These are phyloP conservation scores for Rhizopus delemar DNA, from an alignment of 371 early-diverging fungal species.

Conservation along the genomic window DNA sequence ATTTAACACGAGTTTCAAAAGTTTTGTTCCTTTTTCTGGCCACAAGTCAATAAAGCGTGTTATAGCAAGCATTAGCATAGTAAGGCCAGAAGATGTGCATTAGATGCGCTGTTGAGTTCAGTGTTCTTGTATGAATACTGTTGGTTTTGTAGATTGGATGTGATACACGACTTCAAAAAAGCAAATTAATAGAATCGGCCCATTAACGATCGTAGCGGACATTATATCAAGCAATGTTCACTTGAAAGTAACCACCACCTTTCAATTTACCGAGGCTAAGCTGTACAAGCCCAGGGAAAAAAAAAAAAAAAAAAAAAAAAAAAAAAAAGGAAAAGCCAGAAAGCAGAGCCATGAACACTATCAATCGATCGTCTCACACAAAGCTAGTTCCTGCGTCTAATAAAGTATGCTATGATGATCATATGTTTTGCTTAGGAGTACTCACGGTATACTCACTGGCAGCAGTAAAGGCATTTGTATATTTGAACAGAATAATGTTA, in stretches of 20 bases:
- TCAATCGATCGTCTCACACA: constrained; percentile 5
- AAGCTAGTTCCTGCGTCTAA: constrained; percentile 3
- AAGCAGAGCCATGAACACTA: constrained; percentile 8
- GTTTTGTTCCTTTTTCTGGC: background rate
- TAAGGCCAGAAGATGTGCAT: no score
- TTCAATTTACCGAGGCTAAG: constrained; percentile 3
- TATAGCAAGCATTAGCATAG: no score
- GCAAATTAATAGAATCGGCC: constrained; percentile 8
- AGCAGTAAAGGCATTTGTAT: constrained; percentile 3
- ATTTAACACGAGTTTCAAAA: no score
- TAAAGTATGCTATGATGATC: constrained; percentile 7
- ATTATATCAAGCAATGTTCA: constrained; percentile 8
- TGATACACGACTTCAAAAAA: background rate
- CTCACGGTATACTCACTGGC: background rate
- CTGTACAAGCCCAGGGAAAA: constrained; percentile 1
- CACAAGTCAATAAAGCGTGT: background rate
- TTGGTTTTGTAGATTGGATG: no score
- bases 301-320: constrained; percentile 4
- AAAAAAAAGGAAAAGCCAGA: constrained; percentile 1
- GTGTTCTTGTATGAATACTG: no score
- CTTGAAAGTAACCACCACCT: constrained; percentile 8
- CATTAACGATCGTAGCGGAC: constrained; percentile 6
- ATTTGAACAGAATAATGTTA: background rate
- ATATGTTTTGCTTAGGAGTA: background rate
- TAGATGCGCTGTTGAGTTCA: no score